Evolutionary conservation across 2,329 filamentous ascomycete species (phyloP).

Genomic region (Albifimbria verrucaria): DNA sequence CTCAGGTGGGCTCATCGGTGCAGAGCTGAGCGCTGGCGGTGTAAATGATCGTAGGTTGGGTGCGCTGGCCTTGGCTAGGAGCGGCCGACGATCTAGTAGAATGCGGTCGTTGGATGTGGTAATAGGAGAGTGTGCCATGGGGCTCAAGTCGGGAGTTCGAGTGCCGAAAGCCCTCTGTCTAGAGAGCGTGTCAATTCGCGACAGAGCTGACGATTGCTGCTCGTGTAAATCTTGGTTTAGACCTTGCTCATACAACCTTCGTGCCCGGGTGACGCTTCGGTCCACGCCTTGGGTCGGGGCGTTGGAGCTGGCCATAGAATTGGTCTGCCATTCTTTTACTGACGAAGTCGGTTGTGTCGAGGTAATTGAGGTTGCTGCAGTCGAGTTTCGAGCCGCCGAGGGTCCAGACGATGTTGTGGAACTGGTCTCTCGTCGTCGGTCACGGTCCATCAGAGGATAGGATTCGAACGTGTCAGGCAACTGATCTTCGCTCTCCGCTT

Average conservation of each 20-base stretch:
- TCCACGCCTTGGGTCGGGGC: conserved; percentile 48
- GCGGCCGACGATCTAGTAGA: conserved; percentile 42
- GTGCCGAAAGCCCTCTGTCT: conserved; percentile 53
- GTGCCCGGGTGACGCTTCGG: conserved; percentile 64
- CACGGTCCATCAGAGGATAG: conserved; percentile 59
- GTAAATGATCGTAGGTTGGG: conserved; percentile 63
- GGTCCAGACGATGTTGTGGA: conserved; percentile 75
- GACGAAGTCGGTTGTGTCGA: conserved; percentile 60
- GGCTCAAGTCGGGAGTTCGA: conserved; percentile 47
- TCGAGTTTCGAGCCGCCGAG: conserved; percentile 71
- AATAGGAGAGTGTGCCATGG: conserved; percentile 44
- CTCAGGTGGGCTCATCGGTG: conserved; percentile 36
- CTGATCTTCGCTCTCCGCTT: conserved; percentile 22
- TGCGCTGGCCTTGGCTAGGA: conserved; percentile 59
- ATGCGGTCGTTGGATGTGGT: conserved; percentile 23
- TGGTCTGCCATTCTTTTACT: conserved; percentile 46
- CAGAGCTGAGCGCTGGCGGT: conserved; percentile 38
- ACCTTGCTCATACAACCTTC: conserved; percentile 79
- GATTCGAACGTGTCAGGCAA: conserved; percentile 34
- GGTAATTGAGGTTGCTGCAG: conserved; percentile 83
- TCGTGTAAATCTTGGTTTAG: conserved; percentile 77
- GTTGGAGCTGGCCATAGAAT: conserved; percentile 32
- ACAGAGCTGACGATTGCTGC: conserved; percentile 72
- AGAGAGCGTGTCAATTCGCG: conserved; percentile 75
- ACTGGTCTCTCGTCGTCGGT: conserved; percentile 77